Base-by-base conservation (phyloP, 2,329 filamentous ascomycete genomes). In the Aspergillus luchuensis region DNA sequence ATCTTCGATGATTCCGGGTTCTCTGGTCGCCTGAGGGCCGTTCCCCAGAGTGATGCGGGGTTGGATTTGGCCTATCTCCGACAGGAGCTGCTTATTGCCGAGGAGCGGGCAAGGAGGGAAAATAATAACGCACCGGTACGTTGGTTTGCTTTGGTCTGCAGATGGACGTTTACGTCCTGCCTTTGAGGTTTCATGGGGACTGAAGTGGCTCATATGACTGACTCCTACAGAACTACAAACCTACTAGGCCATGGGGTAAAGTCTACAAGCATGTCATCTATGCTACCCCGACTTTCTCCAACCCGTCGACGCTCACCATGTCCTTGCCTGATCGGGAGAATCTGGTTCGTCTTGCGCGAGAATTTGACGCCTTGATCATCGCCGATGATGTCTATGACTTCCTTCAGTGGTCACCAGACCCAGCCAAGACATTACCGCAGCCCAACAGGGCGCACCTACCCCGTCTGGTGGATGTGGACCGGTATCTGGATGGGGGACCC, bases 341-440 rank as follows among this genome's bases (percentile, higher is more conserved):
- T 10, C 82, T 98, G 4, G 87, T 98, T 23, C 79, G 81, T n/a
- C 77, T 97, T 6, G 94, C 94, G 0, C 84, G 94, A 59, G 81
- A 87, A 60, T 87, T 89, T 73, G 88, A 98, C 73, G 91, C 91
- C 6, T 83, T 98, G n/a, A 77, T 97, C 58, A 83, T 97, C 28
- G 86, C 86, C 52, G 94, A 98, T 77, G 95, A 99, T 74, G 92
- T 98, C 8, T 99, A 99, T 73, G 94, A 98, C 74, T 89, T 94
- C 66, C 82, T 98, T 5, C 90, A 93, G 72, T 97, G 92, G 91
- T 84, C 86, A 2, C 69, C 80, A 0, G 71, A 78, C 48, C 39
- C 67, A 0, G 58, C 60, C n/a, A 53, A 39, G 11, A 48, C 59
- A 50, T 23, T 62, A 55, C 6, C 56, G 28, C 58, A 62, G 33